phyloP scores from a whole-genome alignment of 2,329 filamentous ascomycete genomes.

The Bretziella fagacearum region DNA sequence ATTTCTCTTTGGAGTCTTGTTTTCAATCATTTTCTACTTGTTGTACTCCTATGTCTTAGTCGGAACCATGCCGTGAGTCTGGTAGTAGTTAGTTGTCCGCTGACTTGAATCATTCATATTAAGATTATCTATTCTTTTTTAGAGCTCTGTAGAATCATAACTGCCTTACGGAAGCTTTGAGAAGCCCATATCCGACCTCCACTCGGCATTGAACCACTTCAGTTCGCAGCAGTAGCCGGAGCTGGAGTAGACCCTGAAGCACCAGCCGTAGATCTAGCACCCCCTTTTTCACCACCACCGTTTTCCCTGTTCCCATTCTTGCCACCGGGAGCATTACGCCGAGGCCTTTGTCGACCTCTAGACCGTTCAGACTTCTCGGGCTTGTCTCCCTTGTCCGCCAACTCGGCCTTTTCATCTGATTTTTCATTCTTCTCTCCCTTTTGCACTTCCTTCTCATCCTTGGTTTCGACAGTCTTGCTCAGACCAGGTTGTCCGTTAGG shows the following conservation, averaged over 20 bases:
- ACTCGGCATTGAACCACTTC: no score
- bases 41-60: background rate
- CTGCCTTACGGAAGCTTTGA: no score
- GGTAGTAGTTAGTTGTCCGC: no score
- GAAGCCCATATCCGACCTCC: no score
- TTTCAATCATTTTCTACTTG: background rate
- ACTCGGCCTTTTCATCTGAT: background rate
- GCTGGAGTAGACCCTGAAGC: background rate
- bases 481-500: background rate
- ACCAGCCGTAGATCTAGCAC: background rate
- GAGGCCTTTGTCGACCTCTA: constrained; percentile 14
- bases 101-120: no score
- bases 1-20: constrained; percentile 18
- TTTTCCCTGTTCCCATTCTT: background rate
- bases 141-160: no score
- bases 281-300: background rate
- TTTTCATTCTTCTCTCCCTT: constrained; percentile 15
- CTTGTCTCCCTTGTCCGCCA: background rate
- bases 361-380: constrained; percentile 7
- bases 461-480: constrained; percentile 3
- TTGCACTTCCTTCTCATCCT: constrained; percentile 16
- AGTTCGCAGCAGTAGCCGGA: no score
- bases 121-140: no score
- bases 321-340: constrained; percentile 15
- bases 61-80: no score